These are phyloP conservation scores for Jacaranda mimosifolia DNA, from an alignment of 257 asterid genomes.

Conservation along the genomic window DNA sequence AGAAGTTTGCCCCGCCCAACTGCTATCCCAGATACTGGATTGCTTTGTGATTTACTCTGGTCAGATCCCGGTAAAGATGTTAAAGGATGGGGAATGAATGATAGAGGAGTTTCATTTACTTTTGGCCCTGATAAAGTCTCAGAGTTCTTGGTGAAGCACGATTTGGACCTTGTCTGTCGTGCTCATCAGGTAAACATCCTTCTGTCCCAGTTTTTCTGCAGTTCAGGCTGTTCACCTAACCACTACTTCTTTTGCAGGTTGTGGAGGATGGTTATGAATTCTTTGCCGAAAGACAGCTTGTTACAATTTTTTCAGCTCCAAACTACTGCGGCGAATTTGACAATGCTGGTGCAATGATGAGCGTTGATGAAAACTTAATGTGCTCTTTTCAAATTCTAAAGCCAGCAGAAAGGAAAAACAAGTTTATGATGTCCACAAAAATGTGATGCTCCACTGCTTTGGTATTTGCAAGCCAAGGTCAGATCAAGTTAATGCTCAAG, in stretches of 20 bases:
- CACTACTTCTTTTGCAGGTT: slow-evolving; percentile 47
- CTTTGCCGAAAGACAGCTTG: slow-evolving; percentile 70
- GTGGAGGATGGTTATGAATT: slow-evolving; percentile 69
- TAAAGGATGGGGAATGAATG: slow-evolving; percentile 76
- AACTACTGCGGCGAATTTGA: slow-evolving; percentile 68
- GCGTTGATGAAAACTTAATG: slow-evolving; percentile 55
- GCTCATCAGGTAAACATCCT: slow-evolving; percentile 64
- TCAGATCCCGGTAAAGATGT: slow-evolving; percentile 69
- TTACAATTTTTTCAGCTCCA: slow-evolving; percentile 64
- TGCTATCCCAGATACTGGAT: slow-evolving; percentile 66
- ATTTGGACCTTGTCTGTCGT: slow-evolving; percentile 70
- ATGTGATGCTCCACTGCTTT: slow-evolving; percentile 50
- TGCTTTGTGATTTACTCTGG: slow-evolving; percentile 71
- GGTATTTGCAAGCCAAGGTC: slow-evolving; percentile 46
- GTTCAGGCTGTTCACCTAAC: slow-evolving; percentile 10
- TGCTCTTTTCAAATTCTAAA: slow-evolving; percentile 65
- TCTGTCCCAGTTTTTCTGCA: background rate
- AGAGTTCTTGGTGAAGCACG: slow-evolving; percentile 59
- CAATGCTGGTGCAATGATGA: slow-evolving; percentile 69
- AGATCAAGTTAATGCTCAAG: slow-evolving; percentile 30
- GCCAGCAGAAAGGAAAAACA: slow-evolving; percentile 66
- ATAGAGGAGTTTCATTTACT: slow-evolving; percentile 70
- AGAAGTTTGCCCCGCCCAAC: slow-evolving; percentile 64
- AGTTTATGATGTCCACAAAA: slow-evolving; percentile 61
- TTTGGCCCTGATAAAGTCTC: slow-evolving; percentile 69